Evolutionary conservation across 306 rosid species (phyloP).

Genomic region (Medicago truncatula): DNA sequence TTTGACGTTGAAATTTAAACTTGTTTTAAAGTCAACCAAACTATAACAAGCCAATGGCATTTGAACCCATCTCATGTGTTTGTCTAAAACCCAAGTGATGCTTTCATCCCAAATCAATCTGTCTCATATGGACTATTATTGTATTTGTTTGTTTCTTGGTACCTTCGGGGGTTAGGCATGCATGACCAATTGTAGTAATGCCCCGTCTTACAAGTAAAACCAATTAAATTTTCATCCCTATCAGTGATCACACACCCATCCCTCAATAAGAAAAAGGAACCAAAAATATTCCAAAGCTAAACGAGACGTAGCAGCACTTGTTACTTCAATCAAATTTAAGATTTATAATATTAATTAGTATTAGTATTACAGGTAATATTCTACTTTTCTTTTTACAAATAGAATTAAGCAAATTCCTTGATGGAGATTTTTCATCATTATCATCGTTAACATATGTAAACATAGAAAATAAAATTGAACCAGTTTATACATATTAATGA

Average conservation of each 20-base stretch:
- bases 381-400: no score
- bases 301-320: not conserved
- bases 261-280: not conserved
- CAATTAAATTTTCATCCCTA: not conserved
- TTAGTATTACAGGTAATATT: no score
- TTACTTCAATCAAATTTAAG: no score
- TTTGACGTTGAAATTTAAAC: conserved; percentile 32
- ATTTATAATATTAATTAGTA: no score
- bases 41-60: conserved; percentile 5
- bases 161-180: not conserved
- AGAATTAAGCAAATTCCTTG: no score
- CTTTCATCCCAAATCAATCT: not conserved
- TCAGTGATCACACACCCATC: no score
- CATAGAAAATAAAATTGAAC: no score
- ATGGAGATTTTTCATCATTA: no score
- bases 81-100: conserved; percentile 21
- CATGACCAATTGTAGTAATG: not conserved
- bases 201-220: not conserved
- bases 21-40: conserved; percentile 32
- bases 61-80: conserved; percentile 22
- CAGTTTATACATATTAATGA: no score
- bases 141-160: not conserved
- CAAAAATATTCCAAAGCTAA: not conserved
- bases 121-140: not conserved
- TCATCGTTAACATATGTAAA: no score